Conservation (phyloP, 108 stramenopile genomes). For the Nitzschia palea region DNA sequence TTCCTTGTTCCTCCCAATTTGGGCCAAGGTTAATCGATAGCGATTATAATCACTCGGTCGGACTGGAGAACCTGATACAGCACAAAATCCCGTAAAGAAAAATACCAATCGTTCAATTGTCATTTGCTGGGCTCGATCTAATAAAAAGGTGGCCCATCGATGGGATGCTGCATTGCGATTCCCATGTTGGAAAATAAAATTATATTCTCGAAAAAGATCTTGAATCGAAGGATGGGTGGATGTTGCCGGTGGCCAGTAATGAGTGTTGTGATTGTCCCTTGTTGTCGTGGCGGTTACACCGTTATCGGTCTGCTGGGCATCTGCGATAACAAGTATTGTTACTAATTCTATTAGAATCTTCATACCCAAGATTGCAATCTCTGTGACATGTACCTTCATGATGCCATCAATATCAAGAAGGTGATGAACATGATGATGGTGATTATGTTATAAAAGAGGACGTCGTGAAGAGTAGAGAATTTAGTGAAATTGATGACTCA, state of each 20-base stretch:
- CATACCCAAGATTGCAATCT: no score
- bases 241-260: constrained; percentile 13
- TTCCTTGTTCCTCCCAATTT: background rate
- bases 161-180: constrained; percentile 31
- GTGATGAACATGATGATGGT: no score
- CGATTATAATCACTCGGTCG: background rate
- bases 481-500: no score
- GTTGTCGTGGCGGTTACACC: background rate
- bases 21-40: background rate
- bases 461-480: no score
- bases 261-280: background rate
- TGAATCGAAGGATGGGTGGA: background rate
- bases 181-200: constrained; percentile 18
- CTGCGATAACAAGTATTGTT: no score
- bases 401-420: no score
- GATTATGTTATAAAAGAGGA: no score
- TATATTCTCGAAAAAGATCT: constrained; percentile 11
- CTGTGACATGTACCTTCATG: no score
- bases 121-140: constrained; percentile 13
- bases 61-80: background rate
- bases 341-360: no score
- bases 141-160: constrained; percentile 22
- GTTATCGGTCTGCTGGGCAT: no score
- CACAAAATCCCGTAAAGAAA: constrained; percentile 4
- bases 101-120: background rate